Evolutionary conservation across 345 rosid genomes (phyloP).

Genomic region (Gossypium mustelinum): DNA sequence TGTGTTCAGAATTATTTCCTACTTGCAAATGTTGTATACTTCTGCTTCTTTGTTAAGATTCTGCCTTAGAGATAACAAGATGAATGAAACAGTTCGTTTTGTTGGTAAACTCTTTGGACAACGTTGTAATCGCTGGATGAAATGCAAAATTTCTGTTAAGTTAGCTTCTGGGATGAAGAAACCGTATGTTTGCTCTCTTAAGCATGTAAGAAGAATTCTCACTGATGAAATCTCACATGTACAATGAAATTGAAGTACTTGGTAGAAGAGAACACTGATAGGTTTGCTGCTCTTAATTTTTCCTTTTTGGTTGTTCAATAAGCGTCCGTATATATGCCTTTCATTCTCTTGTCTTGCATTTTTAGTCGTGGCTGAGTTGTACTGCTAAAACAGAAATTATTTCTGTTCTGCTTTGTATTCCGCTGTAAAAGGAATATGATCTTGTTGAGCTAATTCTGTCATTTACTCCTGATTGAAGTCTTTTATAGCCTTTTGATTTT

Average conservation of each 20-base stretch:
- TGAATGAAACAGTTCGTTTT: background rate
- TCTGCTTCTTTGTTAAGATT: conserved; percentile 14
- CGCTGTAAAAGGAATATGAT: background rate
- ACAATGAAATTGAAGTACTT: background rate
- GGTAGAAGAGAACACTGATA: background rate
- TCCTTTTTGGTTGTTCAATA: background rate
- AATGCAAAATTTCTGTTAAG: background rate
- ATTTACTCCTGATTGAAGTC: background rate
- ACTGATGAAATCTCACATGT: no score
- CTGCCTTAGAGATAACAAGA: background rate
- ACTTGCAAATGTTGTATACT: conserved; percentile 14
- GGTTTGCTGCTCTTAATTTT: background rate
- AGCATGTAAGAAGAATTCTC: background rate
- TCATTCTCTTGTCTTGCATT: no score
- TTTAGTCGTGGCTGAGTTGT: background rate
- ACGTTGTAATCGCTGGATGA: background rate
- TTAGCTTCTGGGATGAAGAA: background rate
- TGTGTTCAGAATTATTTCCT: conserved; percentile 13
- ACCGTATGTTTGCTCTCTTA: background rate
- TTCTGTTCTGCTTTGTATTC: background rate
- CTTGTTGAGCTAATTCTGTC: background rate
- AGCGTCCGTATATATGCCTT: no score
- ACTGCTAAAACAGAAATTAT: background rate
- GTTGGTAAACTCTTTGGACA: background rate
- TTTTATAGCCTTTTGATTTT: background rate